phyloP scores from a whole-genome alignment of 1,284 basidiomycete species.

The Gastroboletus turbinatus region DNA sequence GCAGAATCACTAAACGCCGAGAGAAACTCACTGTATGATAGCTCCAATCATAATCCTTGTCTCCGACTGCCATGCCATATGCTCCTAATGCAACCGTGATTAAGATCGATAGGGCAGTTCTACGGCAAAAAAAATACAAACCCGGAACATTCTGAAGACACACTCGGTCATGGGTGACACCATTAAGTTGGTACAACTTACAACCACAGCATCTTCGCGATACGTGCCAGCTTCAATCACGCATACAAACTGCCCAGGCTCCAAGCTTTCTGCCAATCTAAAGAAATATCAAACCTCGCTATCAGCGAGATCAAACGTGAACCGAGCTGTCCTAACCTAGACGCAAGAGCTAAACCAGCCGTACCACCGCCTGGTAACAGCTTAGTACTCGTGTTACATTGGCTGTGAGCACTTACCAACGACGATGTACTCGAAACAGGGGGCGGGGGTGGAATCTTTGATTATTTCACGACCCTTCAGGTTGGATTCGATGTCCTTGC shows the following conservation, averaged over 20 bases:
- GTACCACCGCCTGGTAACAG: slow-evolving; percentile 16
- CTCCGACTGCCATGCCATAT: slow-evolving; percentile 6
- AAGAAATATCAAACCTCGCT: neutral
- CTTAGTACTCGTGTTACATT: neutral
- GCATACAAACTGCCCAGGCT: slow-evolving; percentile 17
- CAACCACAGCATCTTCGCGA: slow-evolving; percentile 11
- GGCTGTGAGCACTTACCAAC: slow-evolving; percentile 7
- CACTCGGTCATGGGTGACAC: neutral
- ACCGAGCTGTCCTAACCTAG: slow-evolving; percentile 7
- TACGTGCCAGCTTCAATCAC: slow-evolving; percentile 23
- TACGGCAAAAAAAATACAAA: slow-evolving; percentile 2
- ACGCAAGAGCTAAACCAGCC: slow-evolving; percentile 19
- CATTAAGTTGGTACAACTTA: neutral
- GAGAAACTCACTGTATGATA: slow-evolving; percentile 14
- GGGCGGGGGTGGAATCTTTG: neutral
- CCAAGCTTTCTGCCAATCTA: slow-evolving; percentile 19
- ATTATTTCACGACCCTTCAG: neutral
- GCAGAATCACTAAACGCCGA: neutral
- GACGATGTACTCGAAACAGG: slow-evolving; percentile 18
- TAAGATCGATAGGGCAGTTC: neutral
- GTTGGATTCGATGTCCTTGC: slow-evolving; percentile 1
- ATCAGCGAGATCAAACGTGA: neutral
- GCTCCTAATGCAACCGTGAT: neutral
- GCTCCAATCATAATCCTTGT: slow-evolving; percentile 19
- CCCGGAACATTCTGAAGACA: slow-evolving; percentile 18